phyloP scores from a whole-genome alignment of 2,329 filamentous ascomycete genomes.

The Nemania diffusa region DNA sequence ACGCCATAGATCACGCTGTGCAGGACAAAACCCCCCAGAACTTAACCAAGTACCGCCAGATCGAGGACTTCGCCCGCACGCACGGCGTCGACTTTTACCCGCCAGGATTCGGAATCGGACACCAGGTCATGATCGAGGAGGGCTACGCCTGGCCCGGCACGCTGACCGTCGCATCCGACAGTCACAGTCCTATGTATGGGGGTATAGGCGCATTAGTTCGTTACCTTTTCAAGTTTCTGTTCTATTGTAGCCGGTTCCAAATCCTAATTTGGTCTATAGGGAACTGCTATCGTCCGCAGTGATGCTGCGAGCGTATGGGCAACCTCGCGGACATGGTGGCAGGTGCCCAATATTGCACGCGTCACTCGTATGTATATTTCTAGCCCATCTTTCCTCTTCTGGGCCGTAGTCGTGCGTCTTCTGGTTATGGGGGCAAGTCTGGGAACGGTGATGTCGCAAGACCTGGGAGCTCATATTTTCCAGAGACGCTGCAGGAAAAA shows the following conservation, averaged over 20 bases:
- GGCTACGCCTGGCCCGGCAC: constrained; percentile 83
- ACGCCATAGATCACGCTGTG: constrained; percentile 41
- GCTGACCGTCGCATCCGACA: constrained; percentile 80
- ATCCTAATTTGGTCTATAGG: too few relatives aligned
- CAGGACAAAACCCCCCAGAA: constrained; percentile 80
- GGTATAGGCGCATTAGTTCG: constrained; percentile 64
- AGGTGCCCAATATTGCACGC: constrained; percentile 84
- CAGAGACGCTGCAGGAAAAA: too few relatives aligned
- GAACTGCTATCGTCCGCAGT: constrained; percentile 60
- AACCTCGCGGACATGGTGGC: constrained; percentile 76
- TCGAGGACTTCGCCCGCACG: constrained; percentile 81
- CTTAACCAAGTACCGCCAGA: constrained; percentile 59
- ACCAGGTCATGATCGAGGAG: constrained; percentile 92
- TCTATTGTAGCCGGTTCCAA: too few relatives aligned
- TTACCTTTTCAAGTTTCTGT: too few relatives aligned
- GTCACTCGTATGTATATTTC: too few relatives aligned
- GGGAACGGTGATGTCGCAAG: too few relatives aligned
- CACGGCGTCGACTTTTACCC: constrained; percentile 81
- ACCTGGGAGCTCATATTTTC: too few relatives aligned
- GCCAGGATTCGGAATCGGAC: constrained; percentile 83
- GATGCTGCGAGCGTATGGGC: constrained; percentile 5
- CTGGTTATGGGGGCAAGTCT: too few relatives aligned
- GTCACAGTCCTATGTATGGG: constrained; percentile 85
- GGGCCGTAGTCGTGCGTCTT: too few relatives aligned
- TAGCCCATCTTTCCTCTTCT: too few relatives aligned